Evolutionary conservation across 176 grass and related monocot species (phyloP).

Genomic region (Oryza glumipatula): DNA sequence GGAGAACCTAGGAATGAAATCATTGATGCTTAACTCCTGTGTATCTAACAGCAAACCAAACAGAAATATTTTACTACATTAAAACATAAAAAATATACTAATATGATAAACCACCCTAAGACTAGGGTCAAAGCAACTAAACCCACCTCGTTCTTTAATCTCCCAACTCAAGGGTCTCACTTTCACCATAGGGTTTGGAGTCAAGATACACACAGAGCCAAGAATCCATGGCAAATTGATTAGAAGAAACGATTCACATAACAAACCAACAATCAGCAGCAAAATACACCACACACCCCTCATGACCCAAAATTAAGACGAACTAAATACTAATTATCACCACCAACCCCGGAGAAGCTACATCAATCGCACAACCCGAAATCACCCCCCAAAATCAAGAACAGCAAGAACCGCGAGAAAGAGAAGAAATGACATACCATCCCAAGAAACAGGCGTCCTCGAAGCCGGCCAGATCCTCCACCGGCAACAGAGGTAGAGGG

Average conservation of each 20-base stretch:
- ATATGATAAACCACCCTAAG: too few relatives aligned
- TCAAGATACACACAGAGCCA: not conserved
- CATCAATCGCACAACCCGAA: not conserved
- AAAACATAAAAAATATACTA: too few relatives aligned
- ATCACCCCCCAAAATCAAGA: conserved; percentile 3
- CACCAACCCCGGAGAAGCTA: not conserved
- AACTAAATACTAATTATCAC: not conserved
- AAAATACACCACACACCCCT: not conserved
- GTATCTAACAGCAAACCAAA: not conserved
- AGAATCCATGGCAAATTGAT: not conserved
- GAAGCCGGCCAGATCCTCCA: not conserved
- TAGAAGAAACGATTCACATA: not conserved
- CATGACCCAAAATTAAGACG: not conserved
- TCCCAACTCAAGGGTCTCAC: not conserved
- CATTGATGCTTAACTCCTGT: not conserved
- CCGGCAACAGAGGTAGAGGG: not conserved
- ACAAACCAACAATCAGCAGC: not conserved
- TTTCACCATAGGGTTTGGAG: not conserved
- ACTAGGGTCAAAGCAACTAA: not conserved
- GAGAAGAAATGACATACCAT: conserved; percentile 14
- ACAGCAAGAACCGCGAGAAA: not conserved
- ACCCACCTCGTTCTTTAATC: conserved; percentile 3
- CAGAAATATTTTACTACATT: not conserved
- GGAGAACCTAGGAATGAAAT: not conserved
- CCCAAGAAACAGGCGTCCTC: conserved; percentile 15